These are phyloP conservation scores for Lactarius evosmus DNA, from an alignment of 768 basidiomycete genomes.

Conservation along the genomic window DNA sequence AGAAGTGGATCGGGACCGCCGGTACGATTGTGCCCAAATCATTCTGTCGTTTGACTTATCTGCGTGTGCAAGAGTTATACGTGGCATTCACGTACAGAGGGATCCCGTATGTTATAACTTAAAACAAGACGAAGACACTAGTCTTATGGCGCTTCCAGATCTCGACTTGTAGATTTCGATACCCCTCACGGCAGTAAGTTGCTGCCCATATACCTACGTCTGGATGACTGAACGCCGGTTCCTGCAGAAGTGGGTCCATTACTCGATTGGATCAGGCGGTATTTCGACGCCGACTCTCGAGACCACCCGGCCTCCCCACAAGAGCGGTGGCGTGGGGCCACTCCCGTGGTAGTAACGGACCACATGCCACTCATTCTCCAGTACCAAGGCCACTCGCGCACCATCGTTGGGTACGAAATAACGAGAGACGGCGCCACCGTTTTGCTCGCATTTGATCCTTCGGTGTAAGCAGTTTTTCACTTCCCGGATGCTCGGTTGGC, in stretches of 20 bases:
- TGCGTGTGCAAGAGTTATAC: conserved; percentile 56
- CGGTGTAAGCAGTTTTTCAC: conserved; percentile 42
- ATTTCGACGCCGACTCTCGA: conserved; percentile 50
- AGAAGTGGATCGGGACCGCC: conserved; percentile 78
- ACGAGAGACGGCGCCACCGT: conserved; percentile 53
- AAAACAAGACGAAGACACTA: conserved; percentile 6
- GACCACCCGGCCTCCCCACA: conserved; percentile 40
- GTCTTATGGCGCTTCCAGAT: conserved; percentile 37
- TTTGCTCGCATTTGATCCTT: conserved; percentile 78
- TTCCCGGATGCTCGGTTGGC: background rate
- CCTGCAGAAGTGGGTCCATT: conserved; percentile 46
- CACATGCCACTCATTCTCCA: conserved; percentile 83
- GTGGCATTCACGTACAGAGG: conserved; percentile 74
- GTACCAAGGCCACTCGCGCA: conserved; percentile 81
- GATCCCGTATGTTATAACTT: conserved; percentile 62
- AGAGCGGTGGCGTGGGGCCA: conserved; percentile 49
- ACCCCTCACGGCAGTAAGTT: conserved; percentile 45
- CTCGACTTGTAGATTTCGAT: conserved; percentile 65
- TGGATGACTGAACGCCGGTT: background rate
- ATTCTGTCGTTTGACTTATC: conserved; percentile 10
- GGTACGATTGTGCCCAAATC: conserved; percentile 42
- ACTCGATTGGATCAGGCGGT: conserved; percentile 69
- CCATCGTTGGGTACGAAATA: conserved; percentile 81
- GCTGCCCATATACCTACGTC: background rate
- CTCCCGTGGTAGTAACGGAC: conserved; percentile 53